These are phyloP conservation scores for Babesia bigemina DNA, from an alignment of 169 alveolate genomes.

Conservation along the genomic window DNA sequence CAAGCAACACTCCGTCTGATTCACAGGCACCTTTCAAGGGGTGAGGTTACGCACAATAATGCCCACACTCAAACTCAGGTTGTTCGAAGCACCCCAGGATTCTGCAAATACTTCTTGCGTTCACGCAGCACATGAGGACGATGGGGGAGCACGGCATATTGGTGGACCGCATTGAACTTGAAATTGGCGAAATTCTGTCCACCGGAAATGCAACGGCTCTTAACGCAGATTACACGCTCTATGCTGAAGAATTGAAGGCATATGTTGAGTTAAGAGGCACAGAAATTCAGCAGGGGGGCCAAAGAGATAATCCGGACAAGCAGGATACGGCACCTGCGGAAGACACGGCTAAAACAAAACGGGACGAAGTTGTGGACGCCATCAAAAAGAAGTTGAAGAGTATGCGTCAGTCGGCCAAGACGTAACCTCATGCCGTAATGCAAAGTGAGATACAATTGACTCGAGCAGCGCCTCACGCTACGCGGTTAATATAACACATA, in stretches of 20 bases:
- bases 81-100: constrained; percentile 32
- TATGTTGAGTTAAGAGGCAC: background rate
- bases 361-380: constrained; percentile 35
- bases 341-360: constrained; percentile 6
- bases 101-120: constrained; percentile 3
- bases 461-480: no score
- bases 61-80: background rate
- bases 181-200: background rate
- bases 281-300: background rate
- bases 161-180: constrained; percentile 15
- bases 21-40: constrained; percentile 3
- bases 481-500: no score
- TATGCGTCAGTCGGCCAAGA: constrained; percentile 14
- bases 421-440: background rate
- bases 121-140: constrained; percentile 5
- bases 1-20: constrained; percentile 5
- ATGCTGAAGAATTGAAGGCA: constrained; percentile 20
- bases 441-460: no score
- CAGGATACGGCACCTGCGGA: background rate
- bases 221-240: constrained; percentile 13
- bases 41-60: background rate
- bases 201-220: background rate
- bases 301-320: background rate
- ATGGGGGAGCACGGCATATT: constrained; percentile 4
- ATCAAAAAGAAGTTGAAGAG: constrained; percentile 22